Percentiles rank a stretch among this genome's conserved stretches.
Conservation (phyloP, 768 basidiomycete species). For the Hysterangium stoloniferum region DNA sequence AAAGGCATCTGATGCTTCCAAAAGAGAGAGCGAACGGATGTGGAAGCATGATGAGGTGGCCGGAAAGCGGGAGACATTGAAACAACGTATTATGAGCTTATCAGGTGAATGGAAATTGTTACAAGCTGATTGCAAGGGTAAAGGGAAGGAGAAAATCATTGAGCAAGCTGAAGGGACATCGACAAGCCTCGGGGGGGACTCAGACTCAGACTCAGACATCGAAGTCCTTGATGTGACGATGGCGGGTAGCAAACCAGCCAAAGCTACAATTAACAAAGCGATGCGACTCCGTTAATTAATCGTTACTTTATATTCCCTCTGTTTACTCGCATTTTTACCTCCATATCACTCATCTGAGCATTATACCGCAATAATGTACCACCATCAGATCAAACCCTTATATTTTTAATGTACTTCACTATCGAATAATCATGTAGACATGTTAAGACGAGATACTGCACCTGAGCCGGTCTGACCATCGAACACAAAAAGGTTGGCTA, state of each 20-base stretch:
- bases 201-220: conserved; percentile 6
- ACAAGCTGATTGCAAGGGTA: conserved; percentile 4
- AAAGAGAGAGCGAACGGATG: conserved; percentile 6
- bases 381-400: background rate
- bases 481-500: conserved; percentile 87
- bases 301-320: background rate
- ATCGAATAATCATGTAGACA: conserved; percentile 18
- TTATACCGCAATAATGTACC: conserved; percentile 1
- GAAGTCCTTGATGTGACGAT: conserved; percentile 7
- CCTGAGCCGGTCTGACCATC: conserved; percentile 77
- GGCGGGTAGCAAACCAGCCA: background rate
- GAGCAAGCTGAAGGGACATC: background rate
- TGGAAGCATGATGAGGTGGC: conserved; percentile 15
- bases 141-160: background rate
- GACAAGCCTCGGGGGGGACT: background rate
- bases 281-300: conserved; percentile 5
- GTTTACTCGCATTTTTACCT: background rate
- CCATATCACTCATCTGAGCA: conserved; percentile 2
- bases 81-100: background rate
- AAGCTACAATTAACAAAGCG: conserved; percentile 3
- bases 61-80: conserved; percentile 11
- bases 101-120: conserved; percentile 6
- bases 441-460: conserved; percentile 51
- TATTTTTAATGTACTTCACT: background rate
- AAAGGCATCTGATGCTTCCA: background rate